A percentile compares a stretch with the other conserved stretches of the same genome.
phyloP scores from a whole-genome alignment of 106 monocot species.

The Narthecium ossifragum region DNA sequence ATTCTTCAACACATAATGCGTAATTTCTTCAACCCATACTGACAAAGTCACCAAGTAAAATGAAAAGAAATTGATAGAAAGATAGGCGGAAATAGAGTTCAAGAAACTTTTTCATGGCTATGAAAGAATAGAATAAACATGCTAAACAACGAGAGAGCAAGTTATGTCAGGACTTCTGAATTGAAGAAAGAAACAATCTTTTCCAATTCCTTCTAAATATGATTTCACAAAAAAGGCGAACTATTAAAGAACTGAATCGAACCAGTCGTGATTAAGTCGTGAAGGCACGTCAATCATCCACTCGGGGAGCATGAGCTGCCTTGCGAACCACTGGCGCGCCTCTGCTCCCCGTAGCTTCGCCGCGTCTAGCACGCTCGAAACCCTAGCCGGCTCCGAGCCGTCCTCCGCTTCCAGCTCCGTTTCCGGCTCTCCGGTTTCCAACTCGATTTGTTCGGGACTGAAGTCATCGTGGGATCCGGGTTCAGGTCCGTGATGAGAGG shows the following conservation, averaged over 20 bases:
- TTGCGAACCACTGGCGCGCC: constrained; percentile 74
- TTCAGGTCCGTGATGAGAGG: not conserved
- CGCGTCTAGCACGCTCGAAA: constrained; percentile 47
- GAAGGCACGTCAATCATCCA: constrained; percentile 95
- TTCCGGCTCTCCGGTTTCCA: constrained; percentile 1
- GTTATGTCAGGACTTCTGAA: not conserved
- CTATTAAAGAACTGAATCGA: not conserved
- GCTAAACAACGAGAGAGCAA: not conserved
- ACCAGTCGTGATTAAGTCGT: constrained; percentile 67
- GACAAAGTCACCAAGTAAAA: no score
- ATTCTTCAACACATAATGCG: no score
- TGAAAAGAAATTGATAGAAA: no score
- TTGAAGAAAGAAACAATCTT: not conserved
- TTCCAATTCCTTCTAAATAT: not conserved
- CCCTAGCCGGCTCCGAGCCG: constrained; percentile 6
- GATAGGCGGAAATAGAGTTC: not conserved
- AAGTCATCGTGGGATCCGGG: not conserved
- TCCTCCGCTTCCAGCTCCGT: not conserved
- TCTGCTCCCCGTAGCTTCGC: constrained; percentile 61
- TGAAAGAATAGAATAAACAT: no score
- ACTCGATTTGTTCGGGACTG: constrained; percentile 9
- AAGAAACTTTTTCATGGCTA: no score
- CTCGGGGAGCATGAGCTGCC: constrained; percentile 92
- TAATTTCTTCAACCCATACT: no score
- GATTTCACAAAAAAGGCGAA: not conserved